Percentiles rank a stretch among this genome's conserved stretches.
These are phyloP conservation scores for Rosa lucieae DNA, from an alignment of 306 rosid species.

Conservation along the genomic window DNA sequence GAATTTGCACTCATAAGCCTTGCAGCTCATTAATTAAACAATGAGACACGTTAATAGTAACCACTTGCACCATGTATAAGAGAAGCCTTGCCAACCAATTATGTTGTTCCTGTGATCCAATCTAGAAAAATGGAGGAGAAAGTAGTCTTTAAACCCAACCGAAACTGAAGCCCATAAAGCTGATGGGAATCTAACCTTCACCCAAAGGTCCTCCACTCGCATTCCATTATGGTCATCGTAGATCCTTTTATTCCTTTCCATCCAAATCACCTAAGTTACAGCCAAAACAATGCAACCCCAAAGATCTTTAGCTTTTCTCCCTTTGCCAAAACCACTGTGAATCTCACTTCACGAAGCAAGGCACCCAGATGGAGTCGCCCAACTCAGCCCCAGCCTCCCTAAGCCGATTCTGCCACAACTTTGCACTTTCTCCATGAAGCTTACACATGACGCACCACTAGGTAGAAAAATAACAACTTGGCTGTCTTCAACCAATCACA, in stretches of 20 bases:
- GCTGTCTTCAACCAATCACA: neutral
- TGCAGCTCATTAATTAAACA: neutral
- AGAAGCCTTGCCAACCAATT: neutral
- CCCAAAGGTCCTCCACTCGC: neutral
- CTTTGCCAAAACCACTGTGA: neutral
- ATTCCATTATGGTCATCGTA: neutral
- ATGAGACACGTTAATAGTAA: neutral
- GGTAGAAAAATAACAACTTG: neutral
- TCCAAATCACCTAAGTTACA: neutral
- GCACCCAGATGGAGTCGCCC: neutral
- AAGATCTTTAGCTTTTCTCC: neutral
- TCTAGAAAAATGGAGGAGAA: neutral
- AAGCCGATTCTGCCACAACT: neutral
- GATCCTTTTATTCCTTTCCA: neutral
- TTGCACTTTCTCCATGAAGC: neutral
- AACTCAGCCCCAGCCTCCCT: neutral
- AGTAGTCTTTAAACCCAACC: neutral
- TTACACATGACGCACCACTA: neutral
- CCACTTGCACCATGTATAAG: neutral
- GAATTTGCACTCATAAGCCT: neutral
- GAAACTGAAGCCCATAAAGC: neutral
- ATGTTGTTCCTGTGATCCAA: neutral
- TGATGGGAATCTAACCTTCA: neutral
- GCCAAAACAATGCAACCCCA: neutral
- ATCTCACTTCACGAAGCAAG: neutral